Conservation (phyloP, 2,329 filamentous ascomycete genomes). For the Colletotrichum lupini region DNA sequence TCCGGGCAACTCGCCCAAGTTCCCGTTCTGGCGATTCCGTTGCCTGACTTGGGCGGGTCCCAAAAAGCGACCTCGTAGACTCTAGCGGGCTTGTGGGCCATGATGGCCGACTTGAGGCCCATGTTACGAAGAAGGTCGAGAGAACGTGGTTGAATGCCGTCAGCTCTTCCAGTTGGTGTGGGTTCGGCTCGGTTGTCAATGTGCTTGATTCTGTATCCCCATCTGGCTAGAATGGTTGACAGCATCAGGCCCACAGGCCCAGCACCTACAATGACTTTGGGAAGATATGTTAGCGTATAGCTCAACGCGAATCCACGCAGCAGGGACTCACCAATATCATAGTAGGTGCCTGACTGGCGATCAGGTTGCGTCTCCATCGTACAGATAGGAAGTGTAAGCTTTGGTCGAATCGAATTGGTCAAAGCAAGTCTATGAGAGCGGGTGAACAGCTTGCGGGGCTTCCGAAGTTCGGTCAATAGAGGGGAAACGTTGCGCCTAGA, state of each 20-base stretch:
- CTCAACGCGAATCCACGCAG: neutral
- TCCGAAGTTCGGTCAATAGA: neutral
- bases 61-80: constrained; percentile 84
- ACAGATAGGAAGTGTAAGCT: neutral
- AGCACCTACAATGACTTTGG: constrained; percentile 84
- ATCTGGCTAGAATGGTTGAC: constrained; percentile 87
- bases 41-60: constrained; percentile 68
- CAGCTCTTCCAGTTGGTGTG: constrained; percentile 85
- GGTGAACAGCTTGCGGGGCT: neutral
- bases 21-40: constrained; percentile 72
- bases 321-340: constrained; percentile 56
- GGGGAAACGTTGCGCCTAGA: neutral
- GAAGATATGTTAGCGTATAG: constrained; percentile 36
- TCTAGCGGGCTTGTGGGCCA: constrained; percentile 87
- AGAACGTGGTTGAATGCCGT: constrained; percentile 91
- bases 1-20: constrained; percentile 90
- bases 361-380: constrained; percentile 31
- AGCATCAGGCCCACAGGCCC: constrained; percentile 90
- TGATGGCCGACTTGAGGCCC: constrained; percentile 87
- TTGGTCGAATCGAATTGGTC: neutral
- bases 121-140: constrained; percentile 89
- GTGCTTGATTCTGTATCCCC: constrained; percentile 96
- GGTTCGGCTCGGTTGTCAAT: constrained; percentile 91
- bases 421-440: neutral
- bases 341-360: constrained; percentile 41